phyloP scores from a whole-genome alignment of 495 filamentous ascomycete genomes.

The Neurospora sp. region DNA sequence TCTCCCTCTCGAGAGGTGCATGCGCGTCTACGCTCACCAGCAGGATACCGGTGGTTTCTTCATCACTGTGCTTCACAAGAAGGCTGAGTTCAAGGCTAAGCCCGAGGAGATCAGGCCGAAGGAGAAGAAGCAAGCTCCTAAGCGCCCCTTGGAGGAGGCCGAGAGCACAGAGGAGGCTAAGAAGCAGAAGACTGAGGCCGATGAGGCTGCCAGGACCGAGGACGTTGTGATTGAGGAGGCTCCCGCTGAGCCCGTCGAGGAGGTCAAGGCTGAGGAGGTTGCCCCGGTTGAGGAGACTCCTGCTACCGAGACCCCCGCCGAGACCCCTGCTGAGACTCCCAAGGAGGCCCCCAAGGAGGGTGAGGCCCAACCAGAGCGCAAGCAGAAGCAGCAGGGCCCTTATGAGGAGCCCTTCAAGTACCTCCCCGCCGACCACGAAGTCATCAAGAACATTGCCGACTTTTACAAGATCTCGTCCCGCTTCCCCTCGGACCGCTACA shows the following conservation, averaged over 20 bases:
- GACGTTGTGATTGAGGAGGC: slow-evolving; percentile 12
- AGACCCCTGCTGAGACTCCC: slow-evolving; percentile 8
- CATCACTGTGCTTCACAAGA: slow-evolving; percentile 89
- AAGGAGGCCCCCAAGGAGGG: background rate
- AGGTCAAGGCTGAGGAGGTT: slow-evolving; percentile 8
- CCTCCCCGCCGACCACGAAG: slow-evolving; percentile 57
- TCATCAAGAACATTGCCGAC: slow-evolving; percentile 59
- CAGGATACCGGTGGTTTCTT: slow-evolving; percentile 98
- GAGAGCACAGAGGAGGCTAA: slow-evolving; percentile 27
- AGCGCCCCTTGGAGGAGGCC: slow-evolving; percentile 17
- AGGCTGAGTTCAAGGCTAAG: slow-evolving; percentile 73
- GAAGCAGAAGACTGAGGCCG: slow-evolving; percentile 26
- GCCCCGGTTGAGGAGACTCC: background rate
- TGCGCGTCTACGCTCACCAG: slow-evolving; percentile 86
- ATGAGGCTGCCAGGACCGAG: slow-evolving; percentile 14
- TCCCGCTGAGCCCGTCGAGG: slow-evolving; percentile 13
- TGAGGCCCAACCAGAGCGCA: slow-evolving; percentile 9
- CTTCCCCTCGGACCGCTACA: slow-evolving; percentile 84
- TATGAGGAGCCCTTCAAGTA: slow-evolving; percentile 91
- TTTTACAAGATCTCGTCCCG: slow-evolving; percentile 76
- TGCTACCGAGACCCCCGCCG: slow-evolving; percentile 7
- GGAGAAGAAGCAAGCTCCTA: slow-evolving; percentile 30
- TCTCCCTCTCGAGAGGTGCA: slow-evolving; percentile 79
- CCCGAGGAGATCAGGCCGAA: slow-evolving; percentile 59
- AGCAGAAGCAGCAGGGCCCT: slow-evolving; percentile 37